A percentile compares a stretch with the other conserved stretches of the same genome.
Evolutionary conservation across 2,329 filamentous ascomycete species (phyloP).

Genomic region (Scolecobasidium constrictum): DNA sequence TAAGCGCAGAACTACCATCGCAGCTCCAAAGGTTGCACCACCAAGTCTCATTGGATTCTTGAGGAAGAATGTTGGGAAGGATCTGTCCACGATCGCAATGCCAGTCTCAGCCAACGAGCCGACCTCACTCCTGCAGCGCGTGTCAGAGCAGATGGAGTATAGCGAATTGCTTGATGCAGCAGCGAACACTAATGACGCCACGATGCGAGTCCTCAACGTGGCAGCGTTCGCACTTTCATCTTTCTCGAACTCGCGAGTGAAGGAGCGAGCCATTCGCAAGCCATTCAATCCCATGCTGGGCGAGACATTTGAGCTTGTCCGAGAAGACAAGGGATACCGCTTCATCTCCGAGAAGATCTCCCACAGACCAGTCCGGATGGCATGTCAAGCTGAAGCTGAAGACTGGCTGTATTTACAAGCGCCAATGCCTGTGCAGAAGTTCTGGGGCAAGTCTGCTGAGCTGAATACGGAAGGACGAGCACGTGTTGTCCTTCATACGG

Average conservation of each 20-base stretch:
- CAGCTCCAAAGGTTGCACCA: slow-evolving; percentile 64
- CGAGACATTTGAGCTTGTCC: slow-evolving; percentile 87
- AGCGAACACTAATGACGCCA: slow-evolving; percentile 40
- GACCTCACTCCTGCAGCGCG: slow-evolving; percentile 73
- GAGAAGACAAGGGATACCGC: slow-evolving; percentile 77
- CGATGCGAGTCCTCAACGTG: slow-evolving; percentile 72
- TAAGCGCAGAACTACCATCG: slow-evolving; percentile 57
- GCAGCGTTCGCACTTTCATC: slow-evolving; percentile 84
- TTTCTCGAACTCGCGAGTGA: slow-evolving; percentile 71
- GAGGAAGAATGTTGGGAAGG: slow-evolving; percentile 95
- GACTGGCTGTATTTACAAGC: slow-evolving; percentile 82
- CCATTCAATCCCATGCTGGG: slow-evolving; percentile 96
- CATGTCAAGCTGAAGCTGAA: slow-evolving; percentile 81
- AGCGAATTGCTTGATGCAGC: slow-evolving; percentile 73
- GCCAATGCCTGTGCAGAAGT: slow-evolving; percentile 85
- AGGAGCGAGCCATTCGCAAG: slow-evolving; percentile 86
- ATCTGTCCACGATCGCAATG: slow-evolving; percentile 94
- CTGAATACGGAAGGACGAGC: slow-evolving; percentile 85
- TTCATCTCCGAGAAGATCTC: slow-evolving; percentile 93
- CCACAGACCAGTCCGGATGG: slow-evolving; percentile 84
- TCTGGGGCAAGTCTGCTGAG: slow-evolving; percentile 96
- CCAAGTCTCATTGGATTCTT: slow-evolving; percentile 90
- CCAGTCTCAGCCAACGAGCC: slow-evolving; percentile 95
- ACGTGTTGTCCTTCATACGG: slow-evolving; percentile 61
- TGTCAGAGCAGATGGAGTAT: slow-evolving; percentile 88